phyloP scores from a whole-genome alignment of 2,329 filamentous ascomycete species.

The Fusarium foetens region DNA sequence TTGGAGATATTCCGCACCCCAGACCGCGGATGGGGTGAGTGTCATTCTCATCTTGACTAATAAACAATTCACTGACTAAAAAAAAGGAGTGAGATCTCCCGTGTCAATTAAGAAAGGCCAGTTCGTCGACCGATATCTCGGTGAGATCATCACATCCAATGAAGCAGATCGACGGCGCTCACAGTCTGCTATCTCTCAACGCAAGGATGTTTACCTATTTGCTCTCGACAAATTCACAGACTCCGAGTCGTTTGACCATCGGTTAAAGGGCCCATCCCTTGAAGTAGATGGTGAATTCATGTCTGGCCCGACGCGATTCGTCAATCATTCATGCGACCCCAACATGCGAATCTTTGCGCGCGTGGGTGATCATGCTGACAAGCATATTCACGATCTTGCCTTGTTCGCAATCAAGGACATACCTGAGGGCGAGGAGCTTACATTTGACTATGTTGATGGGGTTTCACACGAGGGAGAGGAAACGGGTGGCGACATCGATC shows the following conservation, averaged over 20 bases:
- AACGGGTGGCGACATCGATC: constrained; percentile 52
- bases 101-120: constrained; percentile 75
- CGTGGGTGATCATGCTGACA: constrained; percentile 79
- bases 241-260: constrained; percentile 62
- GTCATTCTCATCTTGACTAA: neutral
- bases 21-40: constrained; percentile 78
- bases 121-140: constrained; percentile 83
- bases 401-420: constrained; percentile 79
- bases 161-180: constrained; percentile 74
- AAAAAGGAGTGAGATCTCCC: constrained; percentile 69
- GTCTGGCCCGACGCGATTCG: constrained; percentile 82
- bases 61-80: neutral
- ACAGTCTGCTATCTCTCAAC: constrained; percentile 62
- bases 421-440: constrained; percentile 73
- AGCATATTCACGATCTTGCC: constrained; percentile 78
- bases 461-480: constrained; percentile 62
- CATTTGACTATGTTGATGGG: constrained; percentile 82
- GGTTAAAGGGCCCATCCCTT: constrained; percentile 65
- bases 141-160: constrained; percentile 71
- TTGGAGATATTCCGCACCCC: constrained; percentile 81
- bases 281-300: constrained; percentile 79
- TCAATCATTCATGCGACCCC: constrained; percentile 84
- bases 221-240: constrained; percentile 83
- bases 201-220: constrained; percentile 84
- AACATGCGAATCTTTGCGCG: constrained; percentile 84